A percentile compares a stretch with the other conserved stretches of the same genome.
Conservation (phyloP, 805 yeast species). For the Lipomyces anomalus region DNA sequence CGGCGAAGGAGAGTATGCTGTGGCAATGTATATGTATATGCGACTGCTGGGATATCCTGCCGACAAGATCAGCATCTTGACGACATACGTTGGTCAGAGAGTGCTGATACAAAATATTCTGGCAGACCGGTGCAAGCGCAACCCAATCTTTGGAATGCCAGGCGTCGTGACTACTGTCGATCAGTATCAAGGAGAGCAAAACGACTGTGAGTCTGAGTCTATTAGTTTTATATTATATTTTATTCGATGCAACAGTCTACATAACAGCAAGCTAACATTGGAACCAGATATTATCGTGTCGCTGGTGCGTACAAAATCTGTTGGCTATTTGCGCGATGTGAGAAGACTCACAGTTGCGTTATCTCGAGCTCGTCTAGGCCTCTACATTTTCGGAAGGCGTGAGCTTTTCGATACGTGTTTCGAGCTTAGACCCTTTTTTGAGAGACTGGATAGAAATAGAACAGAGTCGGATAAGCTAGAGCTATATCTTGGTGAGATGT, state of each 20-base stretch:
- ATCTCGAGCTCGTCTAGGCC: constrained; percentile 34
- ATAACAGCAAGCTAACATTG: neutral
- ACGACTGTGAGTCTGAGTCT: constrained; percentile 19
- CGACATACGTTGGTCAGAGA: constrained; percentile 40
- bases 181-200: constrained; percentile 30
- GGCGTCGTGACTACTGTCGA: constrained; percentile 30
- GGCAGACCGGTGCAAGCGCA: constrained; percentile 28
- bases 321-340: constrained; percentile 28
- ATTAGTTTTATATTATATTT: neutral
- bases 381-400: constrained; percentile 32
- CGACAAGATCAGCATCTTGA: constrained; percentile 38
- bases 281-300: constrained; percentile 33
- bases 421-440: constrained; percentile 17
- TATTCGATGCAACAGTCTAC: neutral
- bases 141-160: constrained; percentile 32
- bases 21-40: constrained; percentile 44
- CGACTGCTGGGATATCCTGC: constrained; percentile 41
- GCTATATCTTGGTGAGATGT: constrained; percentile 33
- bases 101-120: constrained; percentile 41
- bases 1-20: constrained; percentile 47
- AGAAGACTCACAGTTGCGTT: constrained; percentile 29
- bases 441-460: constrained; percentile 4
- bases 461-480: constrained; percentile 22
- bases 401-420: constrained; percentile 15
- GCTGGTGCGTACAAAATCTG: constrained; percentile 32